Conservation (phyloP, 352 stramenopile genomes). For the Thalassiosira sp. region DNA sequence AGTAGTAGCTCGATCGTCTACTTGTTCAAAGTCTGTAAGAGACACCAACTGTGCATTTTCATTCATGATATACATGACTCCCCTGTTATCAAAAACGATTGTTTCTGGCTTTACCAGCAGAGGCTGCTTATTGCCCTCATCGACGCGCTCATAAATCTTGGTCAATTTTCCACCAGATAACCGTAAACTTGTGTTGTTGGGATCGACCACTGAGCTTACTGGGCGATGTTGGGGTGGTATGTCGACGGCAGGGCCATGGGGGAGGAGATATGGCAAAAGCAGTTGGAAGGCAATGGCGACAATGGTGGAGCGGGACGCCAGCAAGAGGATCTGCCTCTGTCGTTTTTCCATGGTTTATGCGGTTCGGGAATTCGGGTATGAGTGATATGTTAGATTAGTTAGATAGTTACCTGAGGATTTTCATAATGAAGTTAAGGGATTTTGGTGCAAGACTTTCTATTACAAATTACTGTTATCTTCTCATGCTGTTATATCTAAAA, state of each 20-base stretch:
- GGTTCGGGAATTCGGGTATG: too few relatives aligned
- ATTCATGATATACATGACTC: conserved; percentile 56
- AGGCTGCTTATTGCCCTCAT: conserved; percentile 21
- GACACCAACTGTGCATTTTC: conserved; percentile 57
- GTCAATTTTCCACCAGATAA: conserved; percentile 44
- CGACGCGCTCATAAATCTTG: conserved; percentile 61
- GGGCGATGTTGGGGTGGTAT: conserved; percentile 1
- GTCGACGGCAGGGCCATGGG: conserved; percentile 6
- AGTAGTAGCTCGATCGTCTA: conserved; percentile 7
- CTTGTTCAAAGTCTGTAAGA: conserved; percentile 44
- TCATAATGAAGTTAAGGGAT: too few relatives aligned
- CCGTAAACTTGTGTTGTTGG: conserved; percentile 1
- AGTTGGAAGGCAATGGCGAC: neutral
- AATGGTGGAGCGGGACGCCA: neutral
- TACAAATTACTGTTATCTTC: too few relatives aligned
- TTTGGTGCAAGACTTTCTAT: too few relatives aligned
- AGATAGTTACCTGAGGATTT: too few relatives aligned
- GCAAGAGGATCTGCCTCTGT: neutral
- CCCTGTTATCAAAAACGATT: conserved; percentile 56
- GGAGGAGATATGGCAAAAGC: neutral
- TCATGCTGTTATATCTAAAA: too few relatives aligned
- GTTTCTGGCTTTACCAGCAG: conserved; percentile 61
- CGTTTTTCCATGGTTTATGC: too few relatives aligned
- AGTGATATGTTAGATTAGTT: too few relatives aligned
- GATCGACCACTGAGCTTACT: neutral